These are phyloP conservation scores for Blastobotrys terrestris DNA, from an alignment of 805 yeast genomes.

Conservation along the genomic window DNA sequence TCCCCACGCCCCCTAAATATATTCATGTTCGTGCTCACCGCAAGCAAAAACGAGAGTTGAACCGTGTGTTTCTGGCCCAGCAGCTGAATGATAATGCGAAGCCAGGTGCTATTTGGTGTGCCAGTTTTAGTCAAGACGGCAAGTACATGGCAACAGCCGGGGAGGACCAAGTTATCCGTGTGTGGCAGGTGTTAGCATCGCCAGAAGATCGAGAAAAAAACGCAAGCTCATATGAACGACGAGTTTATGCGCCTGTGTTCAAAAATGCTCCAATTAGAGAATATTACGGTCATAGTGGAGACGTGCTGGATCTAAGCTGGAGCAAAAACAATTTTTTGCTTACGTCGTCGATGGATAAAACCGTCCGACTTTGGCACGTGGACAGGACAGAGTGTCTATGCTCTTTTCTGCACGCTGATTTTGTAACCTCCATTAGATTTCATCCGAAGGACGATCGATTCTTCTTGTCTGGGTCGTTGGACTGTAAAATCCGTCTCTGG, in stretches of 20 bases:
- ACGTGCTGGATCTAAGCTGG: conserved; percentile 79
- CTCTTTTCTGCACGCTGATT: conserved; percentile 67
- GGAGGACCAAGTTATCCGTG: conserved; percentile 55
- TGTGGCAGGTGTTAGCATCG: conserved; percentile 78
- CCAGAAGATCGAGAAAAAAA: conserved; percentile 51
- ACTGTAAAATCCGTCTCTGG: conserved; percentile 73
- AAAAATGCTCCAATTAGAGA: conserved; percentile 55
- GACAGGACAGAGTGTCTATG: conserved; percentile 58
- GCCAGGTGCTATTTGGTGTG: conserved; percentile 56
- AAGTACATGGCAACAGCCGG: conserved; percentile 81
- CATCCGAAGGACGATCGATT: conserved; percentile 86
- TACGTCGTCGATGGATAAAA: conserved; percentile 78
- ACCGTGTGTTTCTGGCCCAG: conserved; percentile 32
- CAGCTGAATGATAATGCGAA: conserved; percentile 20
- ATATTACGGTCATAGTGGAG: conserved; percentile 61
- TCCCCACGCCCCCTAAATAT: conserved; percentile 29
- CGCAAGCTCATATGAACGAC: conserved; percentile 6
- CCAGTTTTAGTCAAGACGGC: conserved; percentile 75
- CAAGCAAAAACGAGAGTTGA: conserved; percentile 26
- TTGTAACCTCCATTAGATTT: conserved; percentile 73
- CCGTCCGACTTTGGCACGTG: conserved; percentile 81
- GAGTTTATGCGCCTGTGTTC: conserved; percentile 68
- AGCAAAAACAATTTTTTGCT: conserved; percentile 76
- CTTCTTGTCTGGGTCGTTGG: conserved; percentile 75
- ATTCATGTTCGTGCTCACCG: conserved; percentile 30